phyloP scores from a whole-genome alignment of 2,329 filamentous ascomycete genomes.

The Myriosclerotinia duriaeana region DNA sequence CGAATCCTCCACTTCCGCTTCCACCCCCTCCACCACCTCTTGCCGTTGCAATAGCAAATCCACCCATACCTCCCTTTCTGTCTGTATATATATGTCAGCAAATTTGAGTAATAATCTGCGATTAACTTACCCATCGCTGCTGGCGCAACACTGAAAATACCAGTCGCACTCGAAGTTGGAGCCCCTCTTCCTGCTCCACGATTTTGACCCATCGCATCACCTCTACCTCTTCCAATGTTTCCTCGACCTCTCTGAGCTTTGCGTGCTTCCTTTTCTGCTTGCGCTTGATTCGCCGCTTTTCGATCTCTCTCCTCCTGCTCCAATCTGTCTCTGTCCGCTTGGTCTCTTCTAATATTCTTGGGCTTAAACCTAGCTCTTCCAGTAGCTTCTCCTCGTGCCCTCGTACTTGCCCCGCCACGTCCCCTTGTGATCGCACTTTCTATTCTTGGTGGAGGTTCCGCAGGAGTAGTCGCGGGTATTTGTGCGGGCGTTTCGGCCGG shows the following conservation, averaged over 20 bases:
- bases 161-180: conserved; percentile 28
- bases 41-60: conserved; percentile 9
- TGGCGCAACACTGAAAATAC: conserved; percentile 31
- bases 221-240: conserved; percentile 35
- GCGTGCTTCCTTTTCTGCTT: conserved; percentile 27
- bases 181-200: conserved; percentile 24
- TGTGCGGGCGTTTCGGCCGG: conserved; percentile 37
- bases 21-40: conserved; percentile 18
- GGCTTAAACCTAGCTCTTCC: conserved; percentile 40
- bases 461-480: conserved; percentile 36
- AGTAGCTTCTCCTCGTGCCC: conserved; percentile 28
- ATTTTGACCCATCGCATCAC: conserved; percentile 40
- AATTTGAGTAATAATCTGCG: not conserved
- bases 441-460: conserved; percentile 23
- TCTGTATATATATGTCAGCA: conserved; percentile 12
- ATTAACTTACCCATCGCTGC: conserved; percentile 18
- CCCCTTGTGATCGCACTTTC: conserved; percentile 14
- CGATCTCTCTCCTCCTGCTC: conserved; percentile 29
- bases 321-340: conserved; percentile 33
- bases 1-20: conserved; percentile 13
- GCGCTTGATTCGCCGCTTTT: conserved; percentile 27
- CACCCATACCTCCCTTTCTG: conserved; percentile 16
- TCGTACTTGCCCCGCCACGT: conserved; percentile 16
- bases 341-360: conserved; percentile 36
- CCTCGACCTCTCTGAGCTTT: conserved; percentile 31